These are phyloP conservation scores for Dothideomycetes sp. DNA, from an alignment of 2,329 filamentous ascomycete genomes.

Conservation along the genomic window DNA sequence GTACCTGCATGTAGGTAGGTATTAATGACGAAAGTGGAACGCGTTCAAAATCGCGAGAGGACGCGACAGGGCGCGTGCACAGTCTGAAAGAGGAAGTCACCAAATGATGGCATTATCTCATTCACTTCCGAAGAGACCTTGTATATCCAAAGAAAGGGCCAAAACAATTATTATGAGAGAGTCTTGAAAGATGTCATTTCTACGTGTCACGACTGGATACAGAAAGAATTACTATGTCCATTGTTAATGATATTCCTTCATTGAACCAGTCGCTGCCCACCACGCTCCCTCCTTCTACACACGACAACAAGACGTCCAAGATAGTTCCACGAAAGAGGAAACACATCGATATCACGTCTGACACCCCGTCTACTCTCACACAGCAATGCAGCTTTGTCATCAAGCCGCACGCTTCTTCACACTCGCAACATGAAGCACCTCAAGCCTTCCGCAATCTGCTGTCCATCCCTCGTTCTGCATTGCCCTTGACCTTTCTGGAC, in stretches of 20 bases:
- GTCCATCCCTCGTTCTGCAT: slow-evolving; percentile 48
- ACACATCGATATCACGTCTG: background rate
- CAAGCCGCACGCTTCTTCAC: background rate
- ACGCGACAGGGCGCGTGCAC: too few relatives aligned
- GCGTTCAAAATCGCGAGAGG: too few relatives aligned
- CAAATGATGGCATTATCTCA: too few relatives aligned
- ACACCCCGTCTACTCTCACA: background rate
- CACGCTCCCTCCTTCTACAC: background rate
- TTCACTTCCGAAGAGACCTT: too few relatives aligned
- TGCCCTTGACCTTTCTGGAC: slow-evolving; percentile 53
- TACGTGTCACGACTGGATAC: background rate
- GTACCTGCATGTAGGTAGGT: too few relatives aligned
- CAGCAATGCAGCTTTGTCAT: background rate
- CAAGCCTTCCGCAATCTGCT: slow-evolving; percentile 18
- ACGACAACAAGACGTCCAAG: background rate
- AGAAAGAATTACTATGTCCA: slow-evolving; percentile 6
- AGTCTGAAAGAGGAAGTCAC: too few relatives aligned
- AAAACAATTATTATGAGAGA: too few relatives aligned
- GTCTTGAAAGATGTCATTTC: background rate
- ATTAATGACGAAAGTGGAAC: too few relatives aligned
- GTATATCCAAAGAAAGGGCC: too few relatives aligned
- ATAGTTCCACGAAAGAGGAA: slow-evolving; percentile 7
- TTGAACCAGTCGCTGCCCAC: too few relatives aligned
- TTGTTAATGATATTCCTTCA: slow-evolving; percentile 2
- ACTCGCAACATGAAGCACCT: slow-evolving; percentile 9